Evolutionary conservation across 345 rosid genomes (phyloP).

Genomic region (Aquilaria malaccensis): DNA sequence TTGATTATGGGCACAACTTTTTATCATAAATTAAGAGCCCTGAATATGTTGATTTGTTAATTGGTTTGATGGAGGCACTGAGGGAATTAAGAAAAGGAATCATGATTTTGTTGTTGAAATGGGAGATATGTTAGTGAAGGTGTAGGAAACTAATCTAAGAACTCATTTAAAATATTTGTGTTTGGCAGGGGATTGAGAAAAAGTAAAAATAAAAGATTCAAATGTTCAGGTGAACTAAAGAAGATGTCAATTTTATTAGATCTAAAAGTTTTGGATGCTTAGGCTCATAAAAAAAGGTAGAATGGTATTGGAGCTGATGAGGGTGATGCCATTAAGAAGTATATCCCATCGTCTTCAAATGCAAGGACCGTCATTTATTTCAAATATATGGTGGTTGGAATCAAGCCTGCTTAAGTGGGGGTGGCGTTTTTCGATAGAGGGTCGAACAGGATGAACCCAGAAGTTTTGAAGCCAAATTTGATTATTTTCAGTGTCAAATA

Average conservation of each 20-base stretch:
- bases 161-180: slow-evolving; percentile 17
- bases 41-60: slow-evolving; percentile 52
- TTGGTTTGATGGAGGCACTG: slow-evolving; percentile 77
- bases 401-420: slow-evolving; percentile 72
- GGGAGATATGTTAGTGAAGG: slow-evolving; percentile 75
- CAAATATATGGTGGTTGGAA: slow-evolving; percentile 58
- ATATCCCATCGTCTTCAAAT: slow-evolving; percentile 27
- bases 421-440: slow-evolving; percentile 81
- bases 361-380: slow-evolving; percentile 58
- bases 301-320: slow-evolving; percentile 55
- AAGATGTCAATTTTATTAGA: no score
- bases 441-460: slow-evolving; percentile 64
- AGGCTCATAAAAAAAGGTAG: no score
- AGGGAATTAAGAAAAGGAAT: slow-evolving; percentile 74
- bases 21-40: no score
- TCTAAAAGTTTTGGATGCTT: no score
- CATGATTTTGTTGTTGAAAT: slow-evolving; percentile 67
- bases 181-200: no score
- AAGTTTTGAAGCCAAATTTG: slow-evolving; percentile 74
- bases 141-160: slow-evolving; percentile 88
- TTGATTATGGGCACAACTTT: no score
- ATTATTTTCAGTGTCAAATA: slow-evolving; percentile 70
- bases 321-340: slow-evolving; percentile 57
- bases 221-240: no score
- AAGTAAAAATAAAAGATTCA: no score